Percentiles rank a stretch among this genome's conserved stretches.
phyloP scores from a whole-genome alignment of 1,284 basidiomycete species.

The Xerocomus nothofagi region DNA sequence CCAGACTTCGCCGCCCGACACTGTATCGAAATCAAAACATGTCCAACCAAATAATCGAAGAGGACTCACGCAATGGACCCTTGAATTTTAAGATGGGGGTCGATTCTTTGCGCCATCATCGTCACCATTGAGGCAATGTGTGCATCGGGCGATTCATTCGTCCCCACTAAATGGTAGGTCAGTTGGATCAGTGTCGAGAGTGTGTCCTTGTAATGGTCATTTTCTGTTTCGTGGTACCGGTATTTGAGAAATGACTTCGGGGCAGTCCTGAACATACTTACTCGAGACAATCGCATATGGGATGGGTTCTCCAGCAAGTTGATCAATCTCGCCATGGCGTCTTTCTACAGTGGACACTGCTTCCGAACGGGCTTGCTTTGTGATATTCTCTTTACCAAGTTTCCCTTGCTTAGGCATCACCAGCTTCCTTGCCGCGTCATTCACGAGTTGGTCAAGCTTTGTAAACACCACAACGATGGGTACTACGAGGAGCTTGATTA shows the following conservation, averaged over 20 bases:
- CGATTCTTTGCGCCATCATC: neutral
- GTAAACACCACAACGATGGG: neutral
- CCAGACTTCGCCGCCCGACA: conserved; percentile 3
- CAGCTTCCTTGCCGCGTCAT: neutral
- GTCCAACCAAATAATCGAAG: neutral
- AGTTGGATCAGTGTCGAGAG: neutral
- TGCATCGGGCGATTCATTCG: neutral
- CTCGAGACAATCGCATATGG: neutral
- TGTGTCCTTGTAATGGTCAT: neutral
- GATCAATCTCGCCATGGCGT: neutral
- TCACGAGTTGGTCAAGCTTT: neutral
- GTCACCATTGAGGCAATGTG: neutral
- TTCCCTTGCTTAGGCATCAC: neutral
- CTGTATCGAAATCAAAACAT: neutral
- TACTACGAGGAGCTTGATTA: neutral
- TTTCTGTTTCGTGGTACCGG: neutral
- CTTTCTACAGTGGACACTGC: neutral
- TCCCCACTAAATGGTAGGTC: neutral
- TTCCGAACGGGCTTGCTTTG: neutral
- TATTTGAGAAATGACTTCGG: neutral
- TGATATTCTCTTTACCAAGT: neutral
- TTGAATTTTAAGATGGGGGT: neutral
- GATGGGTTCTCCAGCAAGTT: neutral
- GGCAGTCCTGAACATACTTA: neutral
- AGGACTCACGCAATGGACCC: neutral